Conservation (phyloP, 345 rosid species). For the Clarkia xantiana region DNA sequence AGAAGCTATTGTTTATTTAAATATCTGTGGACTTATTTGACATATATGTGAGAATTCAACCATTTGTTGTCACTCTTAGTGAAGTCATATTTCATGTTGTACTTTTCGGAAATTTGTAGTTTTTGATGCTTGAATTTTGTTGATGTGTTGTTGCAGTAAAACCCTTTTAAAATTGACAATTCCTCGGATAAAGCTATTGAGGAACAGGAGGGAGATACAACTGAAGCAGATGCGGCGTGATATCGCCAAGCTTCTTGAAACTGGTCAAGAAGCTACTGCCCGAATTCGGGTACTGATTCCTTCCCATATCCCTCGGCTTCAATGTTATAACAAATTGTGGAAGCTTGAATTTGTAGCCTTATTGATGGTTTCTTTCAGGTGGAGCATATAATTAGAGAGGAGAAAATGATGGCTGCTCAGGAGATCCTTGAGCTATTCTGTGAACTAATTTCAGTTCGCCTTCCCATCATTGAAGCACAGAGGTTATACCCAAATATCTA, state of each 20-base stretch:
- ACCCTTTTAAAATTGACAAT: conserved; percentile 68
- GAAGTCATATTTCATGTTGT: not conserved
- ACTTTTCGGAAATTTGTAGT: not conserved
- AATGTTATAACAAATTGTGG: not conserved
- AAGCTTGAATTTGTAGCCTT: not conserved
- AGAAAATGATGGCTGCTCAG: conserved; percentile 98
- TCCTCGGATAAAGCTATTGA: conserved; percentile 71
- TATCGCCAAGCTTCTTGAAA: conserved; percentile 89
- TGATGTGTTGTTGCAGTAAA: conserved; percentile 35
- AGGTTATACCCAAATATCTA: conserved; percentile 27
- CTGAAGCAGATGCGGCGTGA: conserved; percentile 84
- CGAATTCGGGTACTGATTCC: conserved; percentile 62
- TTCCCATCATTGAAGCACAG: conserved; percentile 86
- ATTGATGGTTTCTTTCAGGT: conserved; percentile 31
- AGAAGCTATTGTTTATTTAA: too few species aligned
- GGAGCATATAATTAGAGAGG: conserved; percentile 89
- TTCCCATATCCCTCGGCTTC: not conserved
- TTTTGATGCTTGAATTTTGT: not conserved
- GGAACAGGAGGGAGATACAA: conserved; percentile 91
- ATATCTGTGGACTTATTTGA: too few species aligned
- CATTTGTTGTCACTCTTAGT: too few species aligned
- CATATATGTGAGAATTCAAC: too few species aligned
- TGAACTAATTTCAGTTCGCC: conserved; percentile 80
- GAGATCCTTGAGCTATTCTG: conserved; percentile 84
- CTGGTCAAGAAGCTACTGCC: conserved; percentile 98